phyloP scores from a whole-genome alignment of 345 rosid species.

The Eucalyptus regnans region DNA sequence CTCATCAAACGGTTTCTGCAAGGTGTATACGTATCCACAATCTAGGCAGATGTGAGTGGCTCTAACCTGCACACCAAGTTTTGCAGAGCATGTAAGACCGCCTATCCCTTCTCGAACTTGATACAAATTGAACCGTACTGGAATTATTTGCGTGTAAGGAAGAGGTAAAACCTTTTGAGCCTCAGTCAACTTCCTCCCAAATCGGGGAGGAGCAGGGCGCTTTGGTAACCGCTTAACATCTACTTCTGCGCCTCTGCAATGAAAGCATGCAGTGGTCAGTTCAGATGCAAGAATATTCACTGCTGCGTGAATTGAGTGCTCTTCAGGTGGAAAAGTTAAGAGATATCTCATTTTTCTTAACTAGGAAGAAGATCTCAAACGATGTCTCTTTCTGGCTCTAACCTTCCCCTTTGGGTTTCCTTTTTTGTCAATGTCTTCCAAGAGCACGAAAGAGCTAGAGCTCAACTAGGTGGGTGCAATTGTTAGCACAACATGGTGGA shows the following conservation, averaged over 20 bases:
- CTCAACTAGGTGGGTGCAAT: neutral
- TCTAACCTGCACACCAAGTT: conserved; percentile 44
- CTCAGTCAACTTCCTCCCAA: conserved; percentile 86
- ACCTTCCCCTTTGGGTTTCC: neutral
- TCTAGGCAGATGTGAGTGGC: conserved; percentile 96
- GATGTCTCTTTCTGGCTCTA: neutral
- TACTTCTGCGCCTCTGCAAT: conserved; percentile 69
- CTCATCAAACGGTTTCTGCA: conserved; percentile 74
- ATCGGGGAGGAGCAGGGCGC: conserved; percentile 96
- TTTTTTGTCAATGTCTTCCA: neutral
- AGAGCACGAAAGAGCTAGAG: neutral
- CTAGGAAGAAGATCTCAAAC: neutral
- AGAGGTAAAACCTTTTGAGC: conserved; percentile 51
- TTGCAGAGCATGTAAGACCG: neutral
- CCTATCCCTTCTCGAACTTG: neutral
- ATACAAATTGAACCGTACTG: neutral
- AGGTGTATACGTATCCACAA: conserved; percentile 84
- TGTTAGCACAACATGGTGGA: neutral
- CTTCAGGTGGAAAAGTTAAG: neutral
- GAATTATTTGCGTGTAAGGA: neutral
- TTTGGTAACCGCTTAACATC: conserved; percentile 81
- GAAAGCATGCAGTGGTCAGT: neutral
- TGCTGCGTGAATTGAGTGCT: neutral
- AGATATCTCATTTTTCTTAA: neutral
- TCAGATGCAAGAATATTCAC: neutral